Evolutionary conservation across 176 grass and related monocot species (phyloP), one percentile per base, ranked within the genome.

Genomic region (Aegilops umbellulata): DNA sequence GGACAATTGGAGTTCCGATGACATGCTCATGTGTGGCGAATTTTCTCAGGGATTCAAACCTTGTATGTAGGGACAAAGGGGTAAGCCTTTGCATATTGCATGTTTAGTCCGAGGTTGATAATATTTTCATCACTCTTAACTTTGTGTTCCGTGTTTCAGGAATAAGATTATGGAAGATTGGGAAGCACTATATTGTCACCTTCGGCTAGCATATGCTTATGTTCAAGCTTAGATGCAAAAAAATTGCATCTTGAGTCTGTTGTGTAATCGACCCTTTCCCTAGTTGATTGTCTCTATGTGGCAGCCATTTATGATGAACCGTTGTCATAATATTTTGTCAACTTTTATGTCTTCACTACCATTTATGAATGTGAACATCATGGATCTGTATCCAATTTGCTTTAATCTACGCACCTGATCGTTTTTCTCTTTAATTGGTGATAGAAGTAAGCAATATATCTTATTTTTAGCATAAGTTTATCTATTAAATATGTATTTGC

Each of bases 1-100:
- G 88, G 90, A 90, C 70, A 85, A 96, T 24, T 96, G 92, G 92
- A 94, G 94, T 84, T 98, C 94, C 10, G 86, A 89, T 82, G 92
- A 92, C 82, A 82, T 98, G 70, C 84, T 76, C 61, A 76, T 84
- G 1, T 17, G 36, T 15, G 47, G 47, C 0, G 76, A 87, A 51
- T 84, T 91, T 27, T 76, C 20, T 91, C 69, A 84, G 81, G 36
- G 83, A 68, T 69, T 34, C 7, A 14, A 76, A 69, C 8, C 34
- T 5, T 76, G 76, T 80, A 80, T 29, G 87, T 87, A 84, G 85
- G 85, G 89, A 87, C 27, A 80, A 80, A 25, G 65, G 76, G 76
- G 85, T 91, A 62, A 68, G 80, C 32, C 46, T 76, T 11, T 10
- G 5, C 11, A 46, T 47, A 36, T 23, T 80, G 34, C n/a, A 74